These are phyloP conservation scores for Tetrastigma voinierianum DNA, from an alignment of 164 flowering plant genomes.

Conservation along the genomic window DNA sequence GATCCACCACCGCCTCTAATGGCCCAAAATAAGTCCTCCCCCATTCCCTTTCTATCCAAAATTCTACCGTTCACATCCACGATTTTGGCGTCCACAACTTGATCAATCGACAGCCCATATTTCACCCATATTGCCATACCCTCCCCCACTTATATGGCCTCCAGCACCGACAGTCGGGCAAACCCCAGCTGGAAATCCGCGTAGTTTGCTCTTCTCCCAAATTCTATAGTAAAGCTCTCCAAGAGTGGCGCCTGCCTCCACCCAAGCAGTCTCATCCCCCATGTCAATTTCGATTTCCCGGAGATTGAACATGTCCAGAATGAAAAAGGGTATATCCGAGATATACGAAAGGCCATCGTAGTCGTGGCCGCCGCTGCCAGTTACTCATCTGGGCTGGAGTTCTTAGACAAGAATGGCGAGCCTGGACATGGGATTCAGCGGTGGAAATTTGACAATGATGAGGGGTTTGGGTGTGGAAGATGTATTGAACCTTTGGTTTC, in stretches of 20 bases:
- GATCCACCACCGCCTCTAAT: slow-evolving; percentile 13
- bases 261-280: not conserved
- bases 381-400: too few species aligned
- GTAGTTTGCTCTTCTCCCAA: not conserved
- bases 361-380: slow-evolving; percentile 1
- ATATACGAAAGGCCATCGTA: slow-evolving; percentile 6
- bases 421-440: too few species aligned
- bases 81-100: slow-evolving; percentile 6
- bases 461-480: slow-evolving; percentile 3
- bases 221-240: slow-evolving; percentile 6
- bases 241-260: slow-evolving; percentile 4
- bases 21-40: slow-evolving; percentile 15
- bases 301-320: slow-evolving; percentile 10
- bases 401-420: too few species aligned
- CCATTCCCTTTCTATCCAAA: slow-evolving; percentile 4
- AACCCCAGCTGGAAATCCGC: slow-evolving; percentile 2
- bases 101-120: slow-evolving; percentile 8
- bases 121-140: slow-evolving; percentile 7
- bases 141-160: slow-evolving; percentile 14
- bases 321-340: slow-evolving; percentile 5
- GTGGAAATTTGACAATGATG: not conserved
- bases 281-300: not conserved
- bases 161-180: slow-evolving; percentile 5
- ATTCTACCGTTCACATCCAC: slow-evolving; percentile 4
- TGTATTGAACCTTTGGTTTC: slow-evolving; percentile 6